Conservation (phyloP, 2,329 filamentous ascomycete species). For the Biscogniauxia marginata region DNA sequence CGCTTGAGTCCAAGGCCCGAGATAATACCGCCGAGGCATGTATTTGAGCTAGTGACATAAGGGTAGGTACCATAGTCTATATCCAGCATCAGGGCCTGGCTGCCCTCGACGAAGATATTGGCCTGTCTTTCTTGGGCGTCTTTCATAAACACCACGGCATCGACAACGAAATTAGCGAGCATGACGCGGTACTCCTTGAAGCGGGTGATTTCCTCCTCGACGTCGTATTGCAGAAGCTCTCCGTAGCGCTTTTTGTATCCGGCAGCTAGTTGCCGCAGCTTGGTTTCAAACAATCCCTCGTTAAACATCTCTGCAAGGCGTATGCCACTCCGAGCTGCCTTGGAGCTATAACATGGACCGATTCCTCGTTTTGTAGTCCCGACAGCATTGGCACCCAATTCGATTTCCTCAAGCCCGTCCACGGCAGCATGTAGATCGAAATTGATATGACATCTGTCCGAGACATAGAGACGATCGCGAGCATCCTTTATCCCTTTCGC, state of each 20-base stretch:
- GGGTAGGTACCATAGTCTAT: conserved; percentile 51
- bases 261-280: conserved; percentile 58
- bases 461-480: conserved; percentile 59
- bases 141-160: conserved; percentile 64
- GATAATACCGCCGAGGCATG: conserved; percentile 53
- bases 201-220: conserved; percentile 64
- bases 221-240: conserved; percentile 61
- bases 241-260: conserved; percentile 68
- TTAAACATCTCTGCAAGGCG: conserved; percentile 66
- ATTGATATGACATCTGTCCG: conserved; percentile 60
- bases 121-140: conserved; percentile 57
- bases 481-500: conserved; percentile 56
- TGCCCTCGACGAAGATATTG: conserved; percentile 67
- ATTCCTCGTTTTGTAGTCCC: conserved; percentile 20
- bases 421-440: conserved; percentile 64
- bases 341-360: conserved; percentile 44
- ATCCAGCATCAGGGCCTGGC: conserved; percentile 60
- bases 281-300: conserved; percentile 61
- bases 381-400: conserved; percentile 36
- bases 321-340: conserved; percentile 64
- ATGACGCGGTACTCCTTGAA: conserved; percentile 59
- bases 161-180: conserved; percentile 61
- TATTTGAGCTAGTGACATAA: conserved; percentile 56
- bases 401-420: conserved; percentile 64
- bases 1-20: conserved; percentile 52